Base-by-base conservation (phyloP, 2,329 filamentous ascomycete species). In the Alternaria brassicicola region DNA sequence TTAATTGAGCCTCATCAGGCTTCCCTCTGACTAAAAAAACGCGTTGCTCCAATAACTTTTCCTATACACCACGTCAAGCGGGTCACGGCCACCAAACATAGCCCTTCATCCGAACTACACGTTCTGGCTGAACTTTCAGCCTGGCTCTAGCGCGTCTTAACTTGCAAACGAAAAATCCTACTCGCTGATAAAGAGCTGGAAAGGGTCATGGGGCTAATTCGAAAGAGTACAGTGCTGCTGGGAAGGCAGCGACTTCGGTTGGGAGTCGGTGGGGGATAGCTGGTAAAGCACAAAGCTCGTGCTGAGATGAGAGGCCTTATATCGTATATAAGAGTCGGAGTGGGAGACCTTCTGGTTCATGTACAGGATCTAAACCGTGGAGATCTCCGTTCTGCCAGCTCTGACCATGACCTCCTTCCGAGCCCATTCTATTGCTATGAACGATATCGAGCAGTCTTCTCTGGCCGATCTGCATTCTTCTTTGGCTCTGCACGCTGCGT, bases 1-100 rank as follows among this genome's bases (percentile, higher is more conserved):
- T 65, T 59, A 43, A 53, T 65, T 58, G 55, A 65, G 57, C 62
- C 60, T 64, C 61, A 36, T 55, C 53, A 57, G 56, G 57, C 61
- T 43, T 23, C 47, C 56, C 25, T 56, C 59, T 53, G 31, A 54
- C 57, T 59, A 55, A 43, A 48, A 38, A 35, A 46, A 9, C 39
- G n/a, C 25, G 35, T 51, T 41, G 39, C 45, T 48, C 52, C 63
- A 64, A 64, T 57, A n/a, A 51, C 12, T 12, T 19, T 31, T 36
- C 33, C 45, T 28, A 33, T 35, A 43, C 21, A 26, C 51, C 45
- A 42, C 19, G 31, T 57, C 19, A 26, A 47, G 43, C 43, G 36
- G 50, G 19, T 42, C 36, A 51, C 33, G 42, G 36, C 50, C 45
- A 51, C 45, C 59, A 66, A 64, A 61, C 46, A 63, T 63, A 66